phyloP scores from a whole-genome alignment of 257 asterid genomes.

The Solanum piurae region DNA sequence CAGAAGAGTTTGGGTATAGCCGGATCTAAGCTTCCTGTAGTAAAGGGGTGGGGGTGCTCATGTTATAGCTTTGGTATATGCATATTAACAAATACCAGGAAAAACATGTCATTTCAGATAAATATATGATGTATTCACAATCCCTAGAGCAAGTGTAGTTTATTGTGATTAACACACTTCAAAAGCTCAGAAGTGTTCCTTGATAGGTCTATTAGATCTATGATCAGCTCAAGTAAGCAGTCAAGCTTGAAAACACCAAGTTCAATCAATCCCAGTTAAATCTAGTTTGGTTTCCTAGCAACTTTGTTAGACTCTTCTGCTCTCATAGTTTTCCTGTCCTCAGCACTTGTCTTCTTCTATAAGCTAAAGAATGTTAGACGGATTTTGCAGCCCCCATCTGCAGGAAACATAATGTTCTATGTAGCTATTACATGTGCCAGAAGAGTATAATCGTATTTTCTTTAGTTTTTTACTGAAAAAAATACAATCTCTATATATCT shows the following conservation, averaged over 20 bases:
- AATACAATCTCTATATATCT: neutral
- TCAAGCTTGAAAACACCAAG: neutral
- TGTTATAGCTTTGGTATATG: neutral
- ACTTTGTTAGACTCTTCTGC: no score
- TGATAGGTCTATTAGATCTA: neutral
- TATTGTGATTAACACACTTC: neutral
- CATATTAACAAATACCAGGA: neutral
- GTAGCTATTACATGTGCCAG: neutral
- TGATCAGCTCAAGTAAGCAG: neutral
- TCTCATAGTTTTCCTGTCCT: neutral
- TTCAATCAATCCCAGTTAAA: neutral
- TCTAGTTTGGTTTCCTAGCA: neutral
- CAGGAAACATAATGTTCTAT: neutral
- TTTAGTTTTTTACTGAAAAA: neutral
- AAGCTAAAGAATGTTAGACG: neutral
- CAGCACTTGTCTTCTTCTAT: neutral
- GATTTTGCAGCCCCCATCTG: neutral
- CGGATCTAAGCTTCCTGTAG: neutral
- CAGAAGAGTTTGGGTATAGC: neutral
- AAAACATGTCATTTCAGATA: neutral
- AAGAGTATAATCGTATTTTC: neutral
- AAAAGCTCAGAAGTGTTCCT: neutral
- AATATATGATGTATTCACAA: neutral
- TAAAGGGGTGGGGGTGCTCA: neutral
- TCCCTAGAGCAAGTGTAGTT: neutral